A percentile compares a stretch with the other conserved stretches of the same genome.
These are phyloP conservation scores for Flaveria ramosissima DNA, from an alignment of 129 eudicot genomes.

Conservation along the genomic window DNA sequence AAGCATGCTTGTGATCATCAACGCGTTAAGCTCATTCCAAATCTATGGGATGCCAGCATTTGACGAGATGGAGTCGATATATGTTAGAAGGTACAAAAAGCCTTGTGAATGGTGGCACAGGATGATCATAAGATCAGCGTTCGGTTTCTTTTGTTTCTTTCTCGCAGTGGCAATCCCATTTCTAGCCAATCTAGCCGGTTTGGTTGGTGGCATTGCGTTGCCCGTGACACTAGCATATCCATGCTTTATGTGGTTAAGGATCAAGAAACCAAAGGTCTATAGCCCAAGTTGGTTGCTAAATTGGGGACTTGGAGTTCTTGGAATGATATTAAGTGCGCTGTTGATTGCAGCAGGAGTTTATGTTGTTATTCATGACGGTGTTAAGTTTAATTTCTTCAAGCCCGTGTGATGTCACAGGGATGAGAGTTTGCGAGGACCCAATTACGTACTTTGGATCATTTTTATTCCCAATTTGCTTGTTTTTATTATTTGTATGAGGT, in stretches of 20 bases:
- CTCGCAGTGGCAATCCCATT: neutral
- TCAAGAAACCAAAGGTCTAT: slow-evolving; percentile 12
- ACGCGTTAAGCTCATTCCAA: slow-evolving; percentile 1
- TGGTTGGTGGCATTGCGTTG: slow-evolving; percentile 11
- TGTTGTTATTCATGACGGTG: slow-evolving; percentile 8
- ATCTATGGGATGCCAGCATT: slow-evolving; percentile 5
- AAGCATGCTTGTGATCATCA: slow-evolving; percentile 6
- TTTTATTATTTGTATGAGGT: neutral
- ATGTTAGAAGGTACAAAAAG: neutral
- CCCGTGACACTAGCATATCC: slow-evolving; percentile 10
- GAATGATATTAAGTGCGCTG: slow-evolving; percentile 4
- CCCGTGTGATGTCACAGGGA: neutral
- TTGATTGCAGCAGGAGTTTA: neutral
- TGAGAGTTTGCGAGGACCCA: neutral
- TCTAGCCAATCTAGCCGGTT: slow-evolving; percentile 14
- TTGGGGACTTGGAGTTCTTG: slow-evolving; percentile 8
- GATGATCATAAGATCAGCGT: neutral
- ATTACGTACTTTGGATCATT: neutral
- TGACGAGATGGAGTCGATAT: neutral
- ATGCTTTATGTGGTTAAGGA: slow-evolving; percentile 11
- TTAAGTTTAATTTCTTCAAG: slow-evolving; percentile 7
- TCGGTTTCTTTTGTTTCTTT: slow-evolving; percentile 1
- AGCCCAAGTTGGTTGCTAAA: neutral
- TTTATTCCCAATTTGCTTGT: neutral
- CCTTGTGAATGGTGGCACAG: slow-evolving; percentile 8